Evolutionary conservation across 106 monocot species (phyloP).

Genomic region (Dioscorea alata): DNA sequence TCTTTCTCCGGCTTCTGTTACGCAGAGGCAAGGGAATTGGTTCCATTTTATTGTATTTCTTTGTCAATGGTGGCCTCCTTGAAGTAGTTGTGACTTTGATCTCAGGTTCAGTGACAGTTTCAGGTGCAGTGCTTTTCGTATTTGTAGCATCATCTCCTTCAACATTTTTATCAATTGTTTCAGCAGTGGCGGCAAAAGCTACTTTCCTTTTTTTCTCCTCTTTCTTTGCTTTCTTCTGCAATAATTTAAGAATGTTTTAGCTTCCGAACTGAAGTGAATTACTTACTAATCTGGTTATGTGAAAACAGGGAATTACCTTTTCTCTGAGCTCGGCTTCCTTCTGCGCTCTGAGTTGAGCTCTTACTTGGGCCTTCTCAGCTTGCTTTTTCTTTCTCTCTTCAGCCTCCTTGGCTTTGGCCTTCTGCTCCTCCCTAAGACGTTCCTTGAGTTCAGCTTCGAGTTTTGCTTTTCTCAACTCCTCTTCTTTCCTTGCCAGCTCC

Average conservation of each 20-base stretch:
- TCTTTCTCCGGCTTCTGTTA: constrained; percentile 61
- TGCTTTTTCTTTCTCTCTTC: constrained; percentile 75
- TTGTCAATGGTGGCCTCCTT: constrained; percentile 17
- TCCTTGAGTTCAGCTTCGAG: constrained; percentile 61
- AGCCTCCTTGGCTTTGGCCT: constrained; percentile 81
- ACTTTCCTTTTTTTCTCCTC: constrained; percentile 45
- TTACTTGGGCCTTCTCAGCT: constrained; percentile 63
- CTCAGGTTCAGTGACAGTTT: constrained; percentile 16
- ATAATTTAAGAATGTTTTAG: neutral
- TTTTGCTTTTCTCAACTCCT: constrained; percentile 52
- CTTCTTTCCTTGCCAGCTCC: constrained; percentile 29
- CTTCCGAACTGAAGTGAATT: neutral
- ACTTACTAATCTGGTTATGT: neutral
- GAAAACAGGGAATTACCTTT: constrained; percentile 33
- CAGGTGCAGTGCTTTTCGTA: constrained; percentile 6
- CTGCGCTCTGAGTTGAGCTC: constrained; percentile 58
- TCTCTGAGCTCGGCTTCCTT: constrained; percentile 74
- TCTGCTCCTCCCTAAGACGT: constrained; percentile 60
- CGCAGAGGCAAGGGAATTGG: constrained; percentile 59
- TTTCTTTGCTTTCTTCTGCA: constrained; percentile 79
- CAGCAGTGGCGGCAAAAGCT: neutral
- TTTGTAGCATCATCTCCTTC: neutral
- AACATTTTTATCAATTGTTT: constrained; percentile 3
- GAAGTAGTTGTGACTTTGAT: neutral
- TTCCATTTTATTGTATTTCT: constrained; percentile 32